These are phyloP conservation scores for Elsinoe australis DNA, from an alignment of 2,329 filamentous ascomycete species.

Conservation along the genomic window DNA sequence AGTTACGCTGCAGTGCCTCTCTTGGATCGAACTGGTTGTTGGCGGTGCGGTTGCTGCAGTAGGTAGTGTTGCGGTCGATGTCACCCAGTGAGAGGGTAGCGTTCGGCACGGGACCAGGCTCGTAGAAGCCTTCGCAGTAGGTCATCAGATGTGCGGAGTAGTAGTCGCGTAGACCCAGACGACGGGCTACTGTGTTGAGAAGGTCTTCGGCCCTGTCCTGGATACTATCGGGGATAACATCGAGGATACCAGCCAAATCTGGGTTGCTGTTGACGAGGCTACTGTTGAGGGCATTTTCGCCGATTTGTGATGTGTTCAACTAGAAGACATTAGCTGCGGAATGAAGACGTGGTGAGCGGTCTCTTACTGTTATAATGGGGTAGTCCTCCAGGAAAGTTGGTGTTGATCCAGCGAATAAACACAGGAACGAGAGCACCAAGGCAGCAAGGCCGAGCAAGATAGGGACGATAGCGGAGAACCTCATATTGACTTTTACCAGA, in stretches of 20 bases:
- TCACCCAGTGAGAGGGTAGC: slow-evolving; percentile 33
- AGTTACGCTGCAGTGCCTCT: slow-evolving; percentile 41
- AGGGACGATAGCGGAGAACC: slow-evolving; percentile 44
- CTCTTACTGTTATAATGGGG: slow-evolving; percentile 48
- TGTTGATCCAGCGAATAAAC: slow-evolving; percentile 54
- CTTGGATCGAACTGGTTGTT: slow-evolving; percentile 53
- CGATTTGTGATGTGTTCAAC: slow-evolving; percentile 52
- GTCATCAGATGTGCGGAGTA: slow-evolving; percentile 55
- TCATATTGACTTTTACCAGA: too few species aligned
- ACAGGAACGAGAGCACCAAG: slow-evolving; percentile 52
- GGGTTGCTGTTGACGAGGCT: slow-evolving; percentile 24
- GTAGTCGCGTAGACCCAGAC: slow-evolving; percentile 52
- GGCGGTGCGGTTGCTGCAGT: slow-evolving; percentile 47
- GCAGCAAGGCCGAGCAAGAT: slow-evolving; percentile 45
- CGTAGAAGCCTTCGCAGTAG: slow-evolving; percentile 49
- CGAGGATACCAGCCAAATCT: slow-evolving; percentile 20
- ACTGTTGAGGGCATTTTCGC: slow-evolving; percentile 32
- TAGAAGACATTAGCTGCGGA: slow-evolving; percentile 22
- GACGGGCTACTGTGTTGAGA: slow-evolving; percentile 39
- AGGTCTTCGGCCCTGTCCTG: slow-evolving; percentile 20
- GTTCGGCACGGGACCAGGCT: slow-evolving; percentile 37
- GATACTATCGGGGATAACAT: slow-evolving; percentile 3
- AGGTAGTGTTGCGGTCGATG: slow-evolving; percentile 45
- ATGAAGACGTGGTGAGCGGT: not conserved
- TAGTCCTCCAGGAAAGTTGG: slow-evolving; percentile 50